phyloP scores from a whole-genome alignment of 2,329 filamentous ascomycete species.

The Phialophora verrucosa region DNA sequence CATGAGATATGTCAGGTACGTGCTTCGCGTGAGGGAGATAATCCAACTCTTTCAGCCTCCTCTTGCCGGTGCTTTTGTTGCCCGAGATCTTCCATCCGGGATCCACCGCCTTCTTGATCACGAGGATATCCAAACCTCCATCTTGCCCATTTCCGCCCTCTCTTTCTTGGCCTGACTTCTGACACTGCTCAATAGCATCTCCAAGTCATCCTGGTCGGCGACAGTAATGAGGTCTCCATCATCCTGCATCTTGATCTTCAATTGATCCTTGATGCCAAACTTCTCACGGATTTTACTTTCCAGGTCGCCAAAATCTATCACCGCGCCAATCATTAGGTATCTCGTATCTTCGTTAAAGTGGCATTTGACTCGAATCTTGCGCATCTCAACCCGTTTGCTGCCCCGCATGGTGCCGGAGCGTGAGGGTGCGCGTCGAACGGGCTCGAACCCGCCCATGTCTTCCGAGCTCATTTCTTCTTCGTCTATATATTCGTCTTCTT shows the following conservation, averaged over 20 bases:
- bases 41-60: constrained; percentile 1
- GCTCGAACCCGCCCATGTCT: constrained; percentile 35
- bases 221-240: constrained; percentile 91
- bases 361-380: constrained; percentile 87
- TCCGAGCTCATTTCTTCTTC: constrained; percentile 65
- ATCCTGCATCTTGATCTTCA: constrained; percentile 90
- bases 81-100: neutral
- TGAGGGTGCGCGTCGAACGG: constrained; percentile 26
- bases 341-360: constrained; percentile 84
- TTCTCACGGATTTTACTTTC: constrained; percentile 82
- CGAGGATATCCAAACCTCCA: constrained; percentile 74
- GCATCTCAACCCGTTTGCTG: constrained; percentile 64
- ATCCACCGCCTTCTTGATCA: neutral
- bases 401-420: constrained; percentile 23
- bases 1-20: constrained; percentile 3
- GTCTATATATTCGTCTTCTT: constrained; percentile 68
- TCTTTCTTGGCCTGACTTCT: constrained; percentile 73
- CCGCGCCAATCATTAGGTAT: constrained; percentile 77
- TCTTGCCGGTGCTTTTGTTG: neutral
- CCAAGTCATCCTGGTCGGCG: constrained; percentile 93
- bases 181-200: constrained; percentile 77
- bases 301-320: constrained; percentile 75
- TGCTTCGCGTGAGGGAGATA: neutral
- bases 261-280: constrained; percentile 69
- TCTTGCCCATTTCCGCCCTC: constrained; percentile 82